phyloP scores from a whole-genome alignment of 176 grass and related monocot species.

The Lolium rigidum region DNA sequence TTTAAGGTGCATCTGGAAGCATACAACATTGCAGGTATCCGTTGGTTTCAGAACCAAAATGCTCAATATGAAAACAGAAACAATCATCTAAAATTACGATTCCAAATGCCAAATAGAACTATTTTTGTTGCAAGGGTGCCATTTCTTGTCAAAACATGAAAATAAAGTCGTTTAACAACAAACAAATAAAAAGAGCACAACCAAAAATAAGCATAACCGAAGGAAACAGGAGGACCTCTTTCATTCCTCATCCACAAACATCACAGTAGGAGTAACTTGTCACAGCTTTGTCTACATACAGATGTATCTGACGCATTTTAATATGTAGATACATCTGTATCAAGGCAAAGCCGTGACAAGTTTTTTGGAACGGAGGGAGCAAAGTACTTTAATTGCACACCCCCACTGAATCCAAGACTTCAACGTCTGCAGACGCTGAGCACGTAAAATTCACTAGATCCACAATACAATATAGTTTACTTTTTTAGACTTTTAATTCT shows the following conservation, averaged over 20 bases:
- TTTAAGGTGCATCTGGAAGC: not conserved
- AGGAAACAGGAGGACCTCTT: not conserved
- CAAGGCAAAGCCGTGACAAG: too few relatives aligned
- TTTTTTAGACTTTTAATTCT: not conserved
- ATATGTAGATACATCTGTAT: too few relatives aligned
- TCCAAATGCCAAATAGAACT: conserved; percentile 24
- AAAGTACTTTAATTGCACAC: not conserved
- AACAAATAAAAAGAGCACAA: not conserved
- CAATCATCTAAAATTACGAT: not conserved
- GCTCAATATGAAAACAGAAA: not conserved
- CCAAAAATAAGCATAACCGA: not conserved
- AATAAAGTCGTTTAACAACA: not conserved
- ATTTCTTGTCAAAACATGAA: not conserved
- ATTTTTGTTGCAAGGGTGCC: not conserved
- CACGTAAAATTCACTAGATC: not conserved
- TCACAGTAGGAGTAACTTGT: too few relatives aligned
- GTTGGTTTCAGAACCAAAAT: not conserved
- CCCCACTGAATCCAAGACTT: not conserved
- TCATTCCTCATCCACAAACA: not conserved
- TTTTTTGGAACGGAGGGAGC: too few relatives aligned
- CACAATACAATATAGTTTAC: not conserved
- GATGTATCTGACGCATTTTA: not conserved
- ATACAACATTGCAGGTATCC: not conserved
- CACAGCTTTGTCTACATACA: not conserved
- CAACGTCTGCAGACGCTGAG: not conserved